phyloP scores from a whole-genome alignment of 2,329 filamentous ascomycete genomes.

The Tolypocladium ophioglossoides region DNA sequence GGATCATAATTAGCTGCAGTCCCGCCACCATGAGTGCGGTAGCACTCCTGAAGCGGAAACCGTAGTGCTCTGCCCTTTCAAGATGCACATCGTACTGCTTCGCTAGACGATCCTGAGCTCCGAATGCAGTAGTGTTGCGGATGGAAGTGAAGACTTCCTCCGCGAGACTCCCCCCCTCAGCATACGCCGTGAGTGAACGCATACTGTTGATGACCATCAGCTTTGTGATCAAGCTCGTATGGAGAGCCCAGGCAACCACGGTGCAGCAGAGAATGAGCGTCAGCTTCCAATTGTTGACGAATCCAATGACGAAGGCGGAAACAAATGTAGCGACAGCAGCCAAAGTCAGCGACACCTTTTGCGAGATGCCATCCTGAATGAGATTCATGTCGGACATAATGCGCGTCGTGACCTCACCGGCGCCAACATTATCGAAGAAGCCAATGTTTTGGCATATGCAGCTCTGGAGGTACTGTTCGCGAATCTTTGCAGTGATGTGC shows the following conservation, averaged over 20 bases:
- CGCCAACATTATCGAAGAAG: slow-evolving; percentile 86
- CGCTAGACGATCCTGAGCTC: slow-evolving; percentile 86
- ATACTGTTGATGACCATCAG: slow-evolving; percentile 79
- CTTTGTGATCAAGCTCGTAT: too few relatives aligned
- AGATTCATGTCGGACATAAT: slow-evolving; percentile 92
- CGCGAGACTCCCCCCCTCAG: slow-evolving; percentile 73
- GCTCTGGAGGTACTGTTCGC: slow-evolving; percentile 72
- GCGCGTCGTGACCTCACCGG: slow-evolving; percentile 86
- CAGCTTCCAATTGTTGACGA: slow-evolving; percentile 85
- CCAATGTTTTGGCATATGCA: slow-evolving; percentile 84
- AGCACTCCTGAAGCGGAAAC: slow-evolving; percentile 62
- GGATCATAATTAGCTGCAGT: slow-evolving; percentile 75
- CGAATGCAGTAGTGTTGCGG: slow-evolving; percentile 84
- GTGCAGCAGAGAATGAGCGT: slow-evolving; percentile 79
- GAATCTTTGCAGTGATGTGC: slow-evolving; percentile 67
- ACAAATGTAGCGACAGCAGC: slow-evolving; percentile 72
- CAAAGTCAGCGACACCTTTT: slow-evolving; percentile 73
- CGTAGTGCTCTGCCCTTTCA: slow-evolving; percentile 59
- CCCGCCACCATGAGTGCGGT: slow-evolving; percentile 70
- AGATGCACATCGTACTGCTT: slow-evolving; percentile 74
- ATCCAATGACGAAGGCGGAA: slow-evolving; percentile 82
- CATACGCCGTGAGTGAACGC: slow-evolving; percentile 67
- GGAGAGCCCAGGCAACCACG: slow-evolving; percentile 65
- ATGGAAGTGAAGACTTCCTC: slow-evolving; percentile 94
- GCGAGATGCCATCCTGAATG: slow-evolving; percentile 86